Percentiles rank a stretch among this genome's conserved stretches.
Evolutionary conservation across 768 basidiomycete species (phyloP).

Genomic region (Trametes sanguinea): DNA sequence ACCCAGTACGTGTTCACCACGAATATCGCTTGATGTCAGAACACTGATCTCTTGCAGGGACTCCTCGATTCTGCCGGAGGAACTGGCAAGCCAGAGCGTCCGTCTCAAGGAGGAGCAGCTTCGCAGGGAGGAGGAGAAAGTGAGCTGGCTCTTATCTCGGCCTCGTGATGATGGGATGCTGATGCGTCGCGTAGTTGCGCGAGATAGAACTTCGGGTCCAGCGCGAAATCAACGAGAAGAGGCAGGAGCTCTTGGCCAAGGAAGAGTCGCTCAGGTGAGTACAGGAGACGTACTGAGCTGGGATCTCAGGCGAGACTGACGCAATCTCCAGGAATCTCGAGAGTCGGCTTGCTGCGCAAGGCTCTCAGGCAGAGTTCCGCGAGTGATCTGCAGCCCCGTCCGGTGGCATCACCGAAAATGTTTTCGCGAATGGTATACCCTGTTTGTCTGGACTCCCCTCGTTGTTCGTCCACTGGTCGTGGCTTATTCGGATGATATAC

Average conservation of each 20-base stretch:
- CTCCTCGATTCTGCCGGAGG: slow-evolving; percentile 91
- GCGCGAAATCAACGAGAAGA: slow-evolving; percentile 96
- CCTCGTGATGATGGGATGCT: background rate
- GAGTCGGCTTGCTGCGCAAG: slow-evolving; percentile 88
- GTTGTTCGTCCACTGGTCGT: slow-evolving; percentile 21
- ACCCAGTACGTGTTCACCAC: slow-evolving; percentile 51
- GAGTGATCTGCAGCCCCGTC: slow-evolving; percentile 44
- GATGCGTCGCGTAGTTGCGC: slow-evolving; percentile 59
- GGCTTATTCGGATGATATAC: slow-evolving; percentile 22
- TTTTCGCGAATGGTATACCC: slow-evolving; percentile 34
- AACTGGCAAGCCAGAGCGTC: slow-evolving; percentile 94
- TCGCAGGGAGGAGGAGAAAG: slow-evolving; percentile 95
- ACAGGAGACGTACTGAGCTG: background rate
- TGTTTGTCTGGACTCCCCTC: slow-evolving; percentile 18
- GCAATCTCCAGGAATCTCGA: slow-evolving; percentile 70
- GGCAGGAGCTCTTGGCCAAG: slow-evolving; percentile 94
- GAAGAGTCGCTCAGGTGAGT: slow-evolving; percentile 87
- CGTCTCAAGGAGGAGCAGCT: slow-evolving; percentile 99
- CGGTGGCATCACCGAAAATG: slow-evolving; percentile 23
- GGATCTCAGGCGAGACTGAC: slow-evolving; percentile 11
- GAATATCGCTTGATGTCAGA: background rate
- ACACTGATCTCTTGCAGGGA: slow-evolving; percentile 52
- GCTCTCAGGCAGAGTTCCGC: slow-evolving; percentile 78
- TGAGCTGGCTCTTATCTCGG: slow-evolving; percentile 31
- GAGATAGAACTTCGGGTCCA: slow-evolving; percentile 99